phyloP scores from a whole-genome alignment of 768 basidiomycete species.

The Cystobasidium ongulense region DNA sequence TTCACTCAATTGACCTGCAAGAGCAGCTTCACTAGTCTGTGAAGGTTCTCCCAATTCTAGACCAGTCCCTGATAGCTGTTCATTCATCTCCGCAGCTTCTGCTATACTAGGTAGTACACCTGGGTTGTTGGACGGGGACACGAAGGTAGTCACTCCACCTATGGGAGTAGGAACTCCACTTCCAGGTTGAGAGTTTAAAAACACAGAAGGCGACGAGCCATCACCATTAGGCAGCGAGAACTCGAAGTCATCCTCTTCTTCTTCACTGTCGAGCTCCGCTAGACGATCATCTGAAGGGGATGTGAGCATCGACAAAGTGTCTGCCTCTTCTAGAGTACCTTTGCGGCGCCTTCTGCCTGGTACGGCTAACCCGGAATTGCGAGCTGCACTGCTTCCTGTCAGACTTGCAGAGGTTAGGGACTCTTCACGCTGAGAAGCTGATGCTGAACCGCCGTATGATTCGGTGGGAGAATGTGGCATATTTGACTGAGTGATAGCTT shows the following conservation, averaged over 20 bases:
- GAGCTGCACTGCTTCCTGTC: slow-evolving; percentile 3
- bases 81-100: slow-evolving; percentile 23
- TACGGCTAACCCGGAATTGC: background rate
- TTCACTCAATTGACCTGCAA: background rate
- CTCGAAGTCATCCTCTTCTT: slow-evolving; percentile 29
- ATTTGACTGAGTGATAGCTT: background rate
- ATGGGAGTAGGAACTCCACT: background rate
- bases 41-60: background rate
- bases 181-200: background rate
- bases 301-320: background rate
- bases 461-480: background rate
- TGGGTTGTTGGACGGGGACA: background rate
- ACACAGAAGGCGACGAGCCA: background rate
- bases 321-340: background rate
- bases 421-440: background rate
- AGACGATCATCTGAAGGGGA: background rate
- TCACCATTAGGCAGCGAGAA: slow-evolving; percentile 17
- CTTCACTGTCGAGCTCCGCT: background rate
- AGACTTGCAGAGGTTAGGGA: background rate
- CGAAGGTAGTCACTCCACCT: background rate
- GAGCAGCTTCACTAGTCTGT: background rate
- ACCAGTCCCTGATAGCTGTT: background rate
- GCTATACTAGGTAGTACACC: slow-evolving; percentile 12
- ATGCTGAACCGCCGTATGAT: background rate
- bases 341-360: background rate